Evolutionary conservation across 768 basidiomycete species (phyloP), one percentile per base, ranked within the genome.

Genomic region (Clitopilus passeckerianus): DNA sequence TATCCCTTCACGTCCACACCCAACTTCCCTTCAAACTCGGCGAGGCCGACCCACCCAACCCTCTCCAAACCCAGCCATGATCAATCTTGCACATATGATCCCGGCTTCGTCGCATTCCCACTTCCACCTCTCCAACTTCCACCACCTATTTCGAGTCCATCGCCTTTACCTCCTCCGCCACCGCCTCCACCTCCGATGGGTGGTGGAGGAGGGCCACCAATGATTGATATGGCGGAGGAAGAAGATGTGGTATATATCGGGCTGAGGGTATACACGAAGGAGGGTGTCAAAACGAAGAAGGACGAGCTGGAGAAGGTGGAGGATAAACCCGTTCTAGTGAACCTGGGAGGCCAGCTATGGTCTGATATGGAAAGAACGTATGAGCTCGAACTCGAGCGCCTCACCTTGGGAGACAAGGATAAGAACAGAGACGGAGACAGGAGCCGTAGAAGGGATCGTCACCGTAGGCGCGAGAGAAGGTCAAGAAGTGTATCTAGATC

Each of bases 241-340:
- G 68, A 78, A 8, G 74, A 80, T 61, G 72, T 75, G 6, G 72
- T 82, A 1, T 74, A 70, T 68, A 67, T 70, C 59, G 78, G 67
- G 34, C 70, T 70, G 66, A 74, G 72, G 68, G 78, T 76, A 65
- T 78, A 78, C 60, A 75, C 77, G 5, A 41, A 41, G 10, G 5
- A 41, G 37, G 37, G 14, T 4, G 37, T 12, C 5, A n/a, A 41
- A 9, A n/a, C 10, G 37, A 41, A 41, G 37, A 12, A 41, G 37
- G 37, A 41, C 12, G 37, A 41, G 37, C 3, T 5, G 37, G n/a
- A 14, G 5, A 12, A 41, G n/a, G 14, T n/a, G 12, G 37, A 41
- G n/a, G 37, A 15, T 9, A 41, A 14, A 15, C 37, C 37, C 3
- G 37, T n/a, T 4, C 14, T 41, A 9, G 3, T 15, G 37, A 41